phyloP scores from a whole-genome alignment of 140 eudicot genomes.

The Senecio squalidus region DNA sequence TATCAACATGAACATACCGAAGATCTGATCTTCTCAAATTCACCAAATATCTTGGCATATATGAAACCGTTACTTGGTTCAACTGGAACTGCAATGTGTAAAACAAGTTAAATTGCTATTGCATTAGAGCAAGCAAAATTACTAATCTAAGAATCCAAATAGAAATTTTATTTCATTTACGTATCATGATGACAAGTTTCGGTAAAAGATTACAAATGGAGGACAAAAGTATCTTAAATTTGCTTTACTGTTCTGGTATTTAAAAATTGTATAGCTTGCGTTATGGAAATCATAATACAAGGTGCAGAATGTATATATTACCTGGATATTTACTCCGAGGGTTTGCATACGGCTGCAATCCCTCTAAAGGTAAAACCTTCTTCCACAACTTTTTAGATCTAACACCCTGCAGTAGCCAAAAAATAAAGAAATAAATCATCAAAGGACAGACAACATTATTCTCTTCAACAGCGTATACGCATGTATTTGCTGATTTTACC shows the following conservation, averaged over 20 bases:
- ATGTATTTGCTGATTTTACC: constrained; percentile 33
- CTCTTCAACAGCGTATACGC: background rate
- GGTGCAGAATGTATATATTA: constrained; percentile 20
- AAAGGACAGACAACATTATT: background rate
- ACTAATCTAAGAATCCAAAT: constrained; percentile 5
- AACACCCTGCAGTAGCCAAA: constrained; percentile 41
- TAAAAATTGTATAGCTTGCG: background rate
- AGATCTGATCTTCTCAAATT: constrained; percentile 81
- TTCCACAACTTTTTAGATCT: constrained; percentile 75
- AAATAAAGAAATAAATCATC: background rate
- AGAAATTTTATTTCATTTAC: background rate
- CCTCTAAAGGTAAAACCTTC: constrained; percentile 58
- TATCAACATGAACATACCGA: constrained; percentile 53
- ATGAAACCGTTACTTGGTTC: constrained; percentile 70
- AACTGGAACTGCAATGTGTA: constrained; percentile 56
- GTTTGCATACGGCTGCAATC: constrained; percentile 80
- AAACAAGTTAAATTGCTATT: constrained; percentile 14
- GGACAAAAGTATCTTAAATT: background rate
- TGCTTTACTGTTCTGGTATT: background rate
- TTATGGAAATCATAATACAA: constrained; percentile 3
- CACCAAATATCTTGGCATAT: constrained; percentile 89
- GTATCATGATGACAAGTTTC: constrained; percentile 1
- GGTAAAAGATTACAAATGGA: background rate
- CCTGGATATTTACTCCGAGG: constrained; percentile 83
- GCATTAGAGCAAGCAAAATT: constrained; percentile 11